Conservation (phyloP, 2,329 filamentous ascomycete genomes). For the Juglanconis oblonga region DNA sequence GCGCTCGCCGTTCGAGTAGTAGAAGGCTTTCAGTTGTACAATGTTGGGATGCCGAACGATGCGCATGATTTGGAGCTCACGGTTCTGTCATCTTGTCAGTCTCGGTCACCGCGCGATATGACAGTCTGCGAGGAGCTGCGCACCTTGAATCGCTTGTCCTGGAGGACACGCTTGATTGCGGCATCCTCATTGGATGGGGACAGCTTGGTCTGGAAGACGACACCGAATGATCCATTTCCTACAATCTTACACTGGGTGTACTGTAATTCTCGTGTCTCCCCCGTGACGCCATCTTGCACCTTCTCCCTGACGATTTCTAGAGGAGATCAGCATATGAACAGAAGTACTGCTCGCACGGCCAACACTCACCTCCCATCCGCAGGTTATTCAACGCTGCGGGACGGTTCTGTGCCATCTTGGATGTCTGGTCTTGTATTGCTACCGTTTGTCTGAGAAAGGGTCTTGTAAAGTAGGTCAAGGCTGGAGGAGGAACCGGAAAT, state of each 20-base stretch:
- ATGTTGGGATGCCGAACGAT: conserved; percentile 99
- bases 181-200: conserved; percentile 97
- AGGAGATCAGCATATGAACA: conserved; percentile 25
- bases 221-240: conserved; percentile 96
- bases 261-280: conserved; percentile 93
- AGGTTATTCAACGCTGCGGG: conserved; percentile 82
- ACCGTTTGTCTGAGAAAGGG: conserved; percentile 22
- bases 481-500: conserved; percentile 21
- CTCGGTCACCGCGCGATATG: neutral
- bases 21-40: conserved; percentile 97
- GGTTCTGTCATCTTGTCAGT: conserved; percentile 64
- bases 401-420: conserved; percentile 81
- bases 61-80: conserved; percentile 98
- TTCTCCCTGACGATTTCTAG: conserved; percentile 97
- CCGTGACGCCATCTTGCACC: conserved; percentile 96
- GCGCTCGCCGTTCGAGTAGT: conserved; percentile 97
- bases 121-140: conserved; percentile 2
- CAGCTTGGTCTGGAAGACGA: conserved; percentile 98
- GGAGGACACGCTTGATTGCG: conserved; percentile 96
- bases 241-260: conserved; percentile 99
- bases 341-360: conserved; percentile 19
- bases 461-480: conserved; percentile 15
- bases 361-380: conserved; percentile 91
- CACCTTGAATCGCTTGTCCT: conserved; percentile 99
- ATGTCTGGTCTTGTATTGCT: conserved; percentile 22